Evolutionary conservation across 1,284 basidiomycete species (phyloP).

Genomic region (Sanguinoderma infundibulare): DNA sequence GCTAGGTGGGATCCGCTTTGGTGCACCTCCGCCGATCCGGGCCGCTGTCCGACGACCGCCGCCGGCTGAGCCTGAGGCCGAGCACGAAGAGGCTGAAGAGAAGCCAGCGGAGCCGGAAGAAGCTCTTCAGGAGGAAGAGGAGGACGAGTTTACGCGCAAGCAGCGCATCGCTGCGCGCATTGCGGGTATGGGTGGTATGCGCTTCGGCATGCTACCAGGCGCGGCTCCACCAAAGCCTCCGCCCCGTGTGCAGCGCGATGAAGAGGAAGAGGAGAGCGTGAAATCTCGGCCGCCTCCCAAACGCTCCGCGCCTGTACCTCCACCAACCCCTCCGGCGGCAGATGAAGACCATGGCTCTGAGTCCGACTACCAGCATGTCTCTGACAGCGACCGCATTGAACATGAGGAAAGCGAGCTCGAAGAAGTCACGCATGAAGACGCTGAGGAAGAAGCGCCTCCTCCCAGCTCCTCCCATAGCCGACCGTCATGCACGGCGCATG

Average conservation of each 20-base stretch:
- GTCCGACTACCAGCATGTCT: slow-evolving; percentile 42
- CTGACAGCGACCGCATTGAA: slow-evolving; percentile 65
- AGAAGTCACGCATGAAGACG: slow-evolving; percentile 61
- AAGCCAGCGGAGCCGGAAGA: slow-evolving; percentile 32
- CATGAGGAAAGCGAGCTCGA: slow-evolving; percentile 73
- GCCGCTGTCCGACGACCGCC: slow-evolving; percentile 47
- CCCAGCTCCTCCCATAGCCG: too few relatives aligned
- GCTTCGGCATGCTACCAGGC: slow-evolving; percentile 72
- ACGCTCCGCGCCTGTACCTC: slow-evolving; percentile 26
- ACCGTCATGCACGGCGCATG: slow-evolving; percentile 38
- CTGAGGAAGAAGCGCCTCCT: slow-evolving; percentile 49
- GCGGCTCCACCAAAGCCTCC: slow-evolving; percentile 24
- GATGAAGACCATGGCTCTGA: slow-evolving; percentile 53
- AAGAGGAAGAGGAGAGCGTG: slow-evolving; percentile 19
- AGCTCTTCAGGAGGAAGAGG: slow-evolving; percentile 41
- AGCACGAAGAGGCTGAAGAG: slow-evolving; percentile 34
- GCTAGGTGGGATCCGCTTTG: slow-evolving; percentile 74
- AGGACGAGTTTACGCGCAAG: slow-evolving; percentile 69
- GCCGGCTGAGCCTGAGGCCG: slow-evolving; percentile 39
- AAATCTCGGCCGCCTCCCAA: slow-evolving; percentile 27
- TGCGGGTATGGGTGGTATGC: slow-evolving; percentile 76
- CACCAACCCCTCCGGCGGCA: slow-evolving; percentile 34
- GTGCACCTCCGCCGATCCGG: slow-evolving; percentile 50
- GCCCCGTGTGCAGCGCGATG: slow-evolving; percentile 17
- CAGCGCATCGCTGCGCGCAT: slow-evolving; percentile 72